Percentiles rank a stretch among this genome's conserved stretches.
Conservation (phyloP, 768 basidiomycete species). For the Calocera cornea region DNA sequence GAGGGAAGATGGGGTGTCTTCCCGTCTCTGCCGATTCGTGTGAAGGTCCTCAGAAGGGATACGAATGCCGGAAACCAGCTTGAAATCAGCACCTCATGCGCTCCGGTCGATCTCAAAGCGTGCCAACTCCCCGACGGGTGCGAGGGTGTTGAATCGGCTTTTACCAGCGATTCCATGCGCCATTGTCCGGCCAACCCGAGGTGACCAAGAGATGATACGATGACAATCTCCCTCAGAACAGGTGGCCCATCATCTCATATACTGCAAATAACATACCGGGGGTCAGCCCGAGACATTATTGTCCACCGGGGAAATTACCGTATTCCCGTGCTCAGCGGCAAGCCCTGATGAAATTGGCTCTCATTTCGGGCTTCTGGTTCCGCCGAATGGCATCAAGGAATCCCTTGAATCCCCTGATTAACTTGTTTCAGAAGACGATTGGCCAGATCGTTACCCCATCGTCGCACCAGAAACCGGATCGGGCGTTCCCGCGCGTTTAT, state of each 20-base stretch:
- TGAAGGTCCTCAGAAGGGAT: too few relatives aligned
- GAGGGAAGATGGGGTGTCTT: background rate
- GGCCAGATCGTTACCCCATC: background rate
- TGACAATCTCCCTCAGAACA: too few relatives aligned
- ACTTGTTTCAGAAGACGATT: background rate
- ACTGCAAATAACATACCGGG: background rate
- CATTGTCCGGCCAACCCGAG: too few relatives aligned
- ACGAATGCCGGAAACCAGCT: too few relatives aligned
- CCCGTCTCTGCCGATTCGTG: too few relatives aligned
- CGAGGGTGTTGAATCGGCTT: too few relatives aligned
- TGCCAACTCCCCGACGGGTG: too few relatives aligned
- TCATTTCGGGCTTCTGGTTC: background rate
- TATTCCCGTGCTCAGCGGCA: background rate
- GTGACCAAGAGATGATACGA: too few relatives aligned
- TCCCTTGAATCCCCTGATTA: background rate
- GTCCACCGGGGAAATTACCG: background rate
- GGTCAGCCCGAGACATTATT: background rate
- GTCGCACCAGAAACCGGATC: background rate
- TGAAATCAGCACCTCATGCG: too few relatives aligned
- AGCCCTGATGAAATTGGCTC: background rate
- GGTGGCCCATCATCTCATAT: background rate
- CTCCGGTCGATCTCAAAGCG: too few relatives aligned
- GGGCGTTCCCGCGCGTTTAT: background rate
- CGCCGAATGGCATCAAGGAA: background rate
- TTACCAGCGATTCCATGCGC: too few relatives aligned